Percentiles rank a stretch among this genome's conserved stretches.
Conservation (phyloP, 805 yeast species). For the Sugiyamaella smithiae region DNA sequence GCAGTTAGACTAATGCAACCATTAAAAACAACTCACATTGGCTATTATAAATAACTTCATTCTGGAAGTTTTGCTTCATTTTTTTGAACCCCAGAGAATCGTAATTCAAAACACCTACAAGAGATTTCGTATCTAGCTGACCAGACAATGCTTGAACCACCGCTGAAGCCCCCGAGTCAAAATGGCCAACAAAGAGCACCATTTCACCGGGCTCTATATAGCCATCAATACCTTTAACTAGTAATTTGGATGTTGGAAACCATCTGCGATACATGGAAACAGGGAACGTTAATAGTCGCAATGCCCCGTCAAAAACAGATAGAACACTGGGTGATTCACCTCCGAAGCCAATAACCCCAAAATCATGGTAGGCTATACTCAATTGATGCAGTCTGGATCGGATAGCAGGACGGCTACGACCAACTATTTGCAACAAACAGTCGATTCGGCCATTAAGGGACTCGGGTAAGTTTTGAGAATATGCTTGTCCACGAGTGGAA, state of each 20-base stretch:
- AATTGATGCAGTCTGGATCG: neutral
- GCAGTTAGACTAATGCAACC: slow-evolving; percentile 39
- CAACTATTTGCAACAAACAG: neutral
- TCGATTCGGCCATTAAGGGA: too few relatives aligned
- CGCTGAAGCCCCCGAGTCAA: slow-evolving; percentile 80
- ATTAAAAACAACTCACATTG: slow-evolving; percentile 15
- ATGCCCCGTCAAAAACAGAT: neutral
- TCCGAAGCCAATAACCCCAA: neutral
- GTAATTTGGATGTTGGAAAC: neutral
- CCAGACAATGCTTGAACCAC: slow-evolving; percentile 63
- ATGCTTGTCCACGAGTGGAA: too few relatives aligned
- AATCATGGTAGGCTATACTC: neutral
- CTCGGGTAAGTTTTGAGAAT: too few relatives aligned
- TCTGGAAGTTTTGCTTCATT: slow-evolving; percentile 55
- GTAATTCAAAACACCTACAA: slow-evolving; percentile 55
- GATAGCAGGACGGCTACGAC: neutral
- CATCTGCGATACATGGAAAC: neutral
- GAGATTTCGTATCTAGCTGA: slow-evolving; percentile 45
- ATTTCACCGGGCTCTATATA: slow-evolving; percentile 61
- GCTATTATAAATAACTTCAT: slow-evolving; percentile 43
- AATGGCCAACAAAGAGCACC: slow-evolving; percentile 66
- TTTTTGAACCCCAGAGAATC: slow-evolving; percentile 61
- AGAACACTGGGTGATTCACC: neutral
- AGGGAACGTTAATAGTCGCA: neutral
- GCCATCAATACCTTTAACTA: slow-evolving; percentile 22